phyloP scores from a whole-genome alignment of 257 asterid genomes.

The Petunia secreta region DNA sequence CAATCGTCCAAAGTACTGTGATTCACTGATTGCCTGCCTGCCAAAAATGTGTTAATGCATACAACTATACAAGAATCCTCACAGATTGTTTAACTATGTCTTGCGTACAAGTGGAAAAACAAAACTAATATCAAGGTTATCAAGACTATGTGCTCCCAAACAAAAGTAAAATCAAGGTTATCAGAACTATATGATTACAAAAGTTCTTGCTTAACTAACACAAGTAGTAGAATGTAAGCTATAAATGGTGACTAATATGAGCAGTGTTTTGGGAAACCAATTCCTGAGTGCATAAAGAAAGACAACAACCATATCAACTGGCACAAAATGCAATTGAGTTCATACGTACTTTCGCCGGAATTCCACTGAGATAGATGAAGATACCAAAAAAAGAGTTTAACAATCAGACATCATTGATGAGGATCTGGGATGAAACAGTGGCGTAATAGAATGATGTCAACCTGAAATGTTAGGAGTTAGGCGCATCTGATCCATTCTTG shows the following conservation, averaged over 20 bases:
- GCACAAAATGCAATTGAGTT: slow-evolving; percentile 1
- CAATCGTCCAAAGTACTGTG: neutral
- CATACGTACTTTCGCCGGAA: neutral
- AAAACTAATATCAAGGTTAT: neutral
- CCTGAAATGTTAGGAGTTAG: neutral
- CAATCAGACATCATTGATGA: neutral
- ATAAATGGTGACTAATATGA: neutral
- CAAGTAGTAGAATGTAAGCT: neutral
- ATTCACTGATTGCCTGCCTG: slow-evolving; percentile 11
- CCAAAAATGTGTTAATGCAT: neutral
- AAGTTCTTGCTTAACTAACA: neutral
- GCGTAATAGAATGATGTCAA: neutral
- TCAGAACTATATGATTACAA: neutral
- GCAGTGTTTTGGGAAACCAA: neutral
- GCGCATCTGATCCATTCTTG: neutral
- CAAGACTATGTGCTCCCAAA: neutral
- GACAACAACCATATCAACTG: neutral
- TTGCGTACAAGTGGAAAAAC: neutral
- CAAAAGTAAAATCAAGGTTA: neutral
- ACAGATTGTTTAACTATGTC: neutral
- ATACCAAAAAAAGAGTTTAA: neutral
- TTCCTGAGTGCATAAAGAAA: neutral
- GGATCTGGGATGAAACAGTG: neutral
- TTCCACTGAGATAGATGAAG: slow-evolving; percentile 9
- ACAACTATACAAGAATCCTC: neutral